These are phyloP conservation scores for Prunus davidiana DNA, from an alignment of 306 rosid species.

Conservation along the genomic window DNA sequence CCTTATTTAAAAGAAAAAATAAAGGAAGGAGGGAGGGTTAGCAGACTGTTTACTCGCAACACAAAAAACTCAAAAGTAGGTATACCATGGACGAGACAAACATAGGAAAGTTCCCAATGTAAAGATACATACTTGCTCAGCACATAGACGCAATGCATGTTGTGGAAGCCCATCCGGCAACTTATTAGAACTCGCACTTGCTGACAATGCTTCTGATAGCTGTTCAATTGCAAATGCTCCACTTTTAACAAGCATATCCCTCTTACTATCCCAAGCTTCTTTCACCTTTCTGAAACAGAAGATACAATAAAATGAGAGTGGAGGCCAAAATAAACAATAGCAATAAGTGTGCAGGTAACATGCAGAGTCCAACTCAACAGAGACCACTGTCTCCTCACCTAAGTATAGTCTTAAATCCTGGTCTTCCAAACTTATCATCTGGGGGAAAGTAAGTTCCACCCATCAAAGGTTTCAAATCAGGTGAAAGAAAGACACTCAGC, in stretches of 20 bases:
- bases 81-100: not conserved
- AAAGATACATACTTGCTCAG: conserved; percentile 63
- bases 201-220: conserved; percentile 74
- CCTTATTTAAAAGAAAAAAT: not conserved
- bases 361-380: not conserved
- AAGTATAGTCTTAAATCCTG: conserved; percentile 84
- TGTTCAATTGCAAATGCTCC: conserved; percentile 83
- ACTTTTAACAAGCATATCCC: conserved; percentile 79
- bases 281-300: conserved; percentile 69
- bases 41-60: not conserved
- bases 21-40: not conserved
- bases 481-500: conserved; percentile 78
- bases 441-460: conserved; percentile 99
- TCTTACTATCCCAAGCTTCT: conserved; percentile 76
- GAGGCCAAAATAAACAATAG: conserved; percentile 13
- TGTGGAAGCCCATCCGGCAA: conserved; percentile 64
- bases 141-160: conserved; percentile 56
- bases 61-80: not conserved
- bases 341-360: conserved; percentile 4
- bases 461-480: conserved; percentile 93
- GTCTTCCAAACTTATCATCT: conserved; percentile 82
- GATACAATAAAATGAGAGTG: conserved; percentile 3
- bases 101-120: not conserved
- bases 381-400: conserved; percentile 47
- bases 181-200: conserved; percentile 60